Conservation (phyloP, 225 moss, liverwort and hornwort genomes). For the Asterella californica region DNA sequence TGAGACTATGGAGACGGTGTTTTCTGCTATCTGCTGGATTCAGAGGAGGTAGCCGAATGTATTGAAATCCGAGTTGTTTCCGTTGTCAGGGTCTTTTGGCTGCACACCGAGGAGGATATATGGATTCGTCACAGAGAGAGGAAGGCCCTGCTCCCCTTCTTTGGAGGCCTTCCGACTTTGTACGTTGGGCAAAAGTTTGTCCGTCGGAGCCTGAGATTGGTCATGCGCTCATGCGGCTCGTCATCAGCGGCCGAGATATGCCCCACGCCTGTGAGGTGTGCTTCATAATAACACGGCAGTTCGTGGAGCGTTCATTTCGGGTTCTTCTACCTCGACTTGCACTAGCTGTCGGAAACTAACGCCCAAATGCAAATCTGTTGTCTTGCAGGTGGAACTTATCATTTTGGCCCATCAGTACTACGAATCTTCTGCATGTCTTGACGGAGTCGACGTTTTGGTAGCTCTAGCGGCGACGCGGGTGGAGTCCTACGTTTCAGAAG, state of each 20-base stretch:
- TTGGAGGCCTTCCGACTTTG: slow-evolving; percentile 94
- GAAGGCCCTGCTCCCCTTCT: slow-evolving; percentile 96
- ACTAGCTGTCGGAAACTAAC: neutral
- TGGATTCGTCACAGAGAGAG: slow-evolving; percentile 73
- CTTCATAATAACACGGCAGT: neutral
- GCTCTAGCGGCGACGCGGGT: slow-evolving; percentile 83
- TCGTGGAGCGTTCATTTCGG: neutral
- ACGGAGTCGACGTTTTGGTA: slow-evolving; percentile 91
- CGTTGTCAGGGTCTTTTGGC: slow-evolving; percentile 69
- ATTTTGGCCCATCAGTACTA: slow-evolving; percentile 92
- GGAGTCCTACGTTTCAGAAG: slow-evolving; percentile 78
- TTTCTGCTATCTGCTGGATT: neutral
- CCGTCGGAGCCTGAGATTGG: slow-evolving; percentile 93
- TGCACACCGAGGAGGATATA: slow-evolving; percentile 95
- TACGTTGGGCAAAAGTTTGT: slow-evolving; percentile 89
- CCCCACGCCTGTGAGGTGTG: slow-evolving; percentile 92
- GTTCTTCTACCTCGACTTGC: neutral
- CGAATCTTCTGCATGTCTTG: slow-evolving; percentile 91
- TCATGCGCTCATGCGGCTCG: slow-evolving; percentile 93
- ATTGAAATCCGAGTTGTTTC: neutral
- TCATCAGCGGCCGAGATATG: slow-evolving; percentile 91
- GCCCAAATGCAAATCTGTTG: neutral
- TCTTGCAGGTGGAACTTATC: slow-evolving; percentile 85
- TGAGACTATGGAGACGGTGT: neutral
- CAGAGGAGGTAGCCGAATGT: neutral